Evolutionary conservation across 495 filamentous ascomycete genomes (phyloP).

Genomic region (Tuber aestivum): DNA sequence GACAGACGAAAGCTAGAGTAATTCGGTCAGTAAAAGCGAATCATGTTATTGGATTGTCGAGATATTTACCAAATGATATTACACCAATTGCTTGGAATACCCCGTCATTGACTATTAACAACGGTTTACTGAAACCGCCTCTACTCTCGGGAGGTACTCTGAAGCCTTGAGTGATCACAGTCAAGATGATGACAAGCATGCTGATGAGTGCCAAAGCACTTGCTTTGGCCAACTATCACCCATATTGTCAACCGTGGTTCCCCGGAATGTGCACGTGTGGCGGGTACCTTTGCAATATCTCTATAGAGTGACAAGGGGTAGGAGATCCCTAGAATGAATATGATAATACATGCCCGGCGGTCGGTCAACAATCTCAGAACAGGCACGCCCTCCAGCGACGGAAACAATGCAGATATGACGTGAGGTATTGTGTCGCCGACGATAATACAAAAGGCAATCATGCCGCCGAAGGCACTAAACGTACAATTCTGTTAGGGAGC

Average conservation of each 20-base stretch:
- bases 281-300: slow-evolving; percentile 85
- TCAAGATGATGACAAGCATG: slow-evolving; percentile 82
- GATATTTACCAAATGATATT: slow-evolving; percentile 76
- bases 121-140: slow-evolving; percentile 59
- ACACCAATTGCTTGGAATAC: slow-evolving; percentile 95
- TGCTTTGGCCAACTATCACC: slow-evolving; percentile 77
- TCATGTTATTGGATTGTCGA: not conserved
- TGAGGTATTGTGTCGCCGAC: slow-evolving; percentile 92
- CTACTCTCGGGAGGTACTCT: slow-evolving; percentile 62
- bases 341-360: slow-evolving; percentile 71
- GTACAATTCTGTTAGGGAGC: slow-evolving; percentile 15
- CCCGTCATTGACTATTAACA: slow-evolving; percentile 70
- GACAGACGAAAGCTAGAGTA: slow-evolving; percentile 44
- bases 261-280: not conserved
- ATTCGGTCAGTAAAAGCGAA: slow-evolving; percentile 7
- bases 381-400: slow-evolving; percentile 61
- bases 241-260: not conserved
- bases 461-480: slow-evolving; percentile 80
- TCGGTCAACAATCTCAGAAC: slow-evolving; percentile 77
- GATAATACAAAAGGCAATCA: slow-evolving; percentile 97
- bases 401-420: slow-evolving; percentile 76
- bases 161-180: slow-evolving; percentile 80
- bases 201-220: slow-evolving; percentile 83
- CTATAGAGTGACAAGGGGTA: slow-evolving; percentile 88
- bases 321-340: slow-evolving; percentile 79